Evolutionary conservation across 202 grass and related monocot species (phyloP).

Genomic region (Musa balbisiana): DNA sequence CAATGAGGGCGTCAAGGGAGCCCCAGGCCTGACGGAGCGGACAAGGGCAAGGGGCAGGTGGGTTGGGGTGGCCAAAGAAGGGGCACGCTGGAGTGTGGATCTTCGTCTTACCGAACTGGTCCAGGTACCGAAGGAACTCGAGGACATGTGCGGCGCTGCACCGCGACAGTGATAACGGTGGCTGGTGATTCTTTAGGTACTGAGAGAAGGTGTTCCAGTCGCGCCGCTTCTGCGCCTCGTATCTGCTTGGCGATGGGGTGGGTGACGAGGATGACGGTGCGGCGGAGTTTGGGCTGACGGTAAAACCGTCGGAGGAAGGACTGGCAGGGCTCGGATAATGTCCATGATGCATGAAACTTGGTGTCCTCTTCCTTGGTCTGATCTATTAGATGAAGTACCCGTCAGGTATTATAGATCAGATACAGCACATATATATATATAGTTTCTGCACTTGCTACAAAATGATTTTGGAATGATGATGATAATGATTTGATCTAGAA

Average conservation of each 20-base stretch:
- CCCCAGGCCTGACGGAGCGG: conserved; percentile 10
- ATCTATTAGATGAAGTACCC: no score
- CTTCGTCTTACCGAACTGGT: conserved; percentile 15
- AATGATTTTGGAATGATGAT: no score
- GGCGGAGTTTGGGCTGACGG: neutral
- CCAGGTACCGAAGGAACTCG: conserved; percentile 4
- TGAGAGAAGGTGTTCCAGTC: conserved; percentile 69
- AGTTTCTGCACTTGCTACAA: no score
- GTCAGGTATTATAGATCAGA: no score
- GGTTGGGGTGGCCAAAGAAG: neutral
- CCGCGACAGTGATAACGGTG: neutral
- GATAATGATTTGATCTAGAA: no score
- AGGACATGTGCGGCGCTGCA: neutral
- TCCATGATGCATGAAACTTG: no score
- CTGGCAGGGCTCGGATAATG: no score
- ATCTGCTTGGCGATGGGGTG: conserved; percentile 40
- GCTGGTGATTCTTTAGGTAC: neutral
- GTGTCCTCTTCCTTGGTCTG: no score
- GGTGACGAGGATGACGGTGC: neutral
- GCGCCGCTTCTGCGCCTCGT: conserved; percentile 85
- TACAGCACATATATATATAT: no score
- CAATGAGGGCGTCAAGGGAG: conserved; percentile 1
- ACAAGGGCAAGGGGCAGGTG: conserved; percentile 1
- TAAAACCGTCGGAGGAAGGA: neutral
- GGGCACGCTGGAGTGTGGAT: neutral